A percentile compares a stretch with the other conserved stretches of the same genome.
phyloP scores from a whole-genome alignment of 1,284 basidiomycete genomes.

The Fomitopsis pinicola region DNA sequence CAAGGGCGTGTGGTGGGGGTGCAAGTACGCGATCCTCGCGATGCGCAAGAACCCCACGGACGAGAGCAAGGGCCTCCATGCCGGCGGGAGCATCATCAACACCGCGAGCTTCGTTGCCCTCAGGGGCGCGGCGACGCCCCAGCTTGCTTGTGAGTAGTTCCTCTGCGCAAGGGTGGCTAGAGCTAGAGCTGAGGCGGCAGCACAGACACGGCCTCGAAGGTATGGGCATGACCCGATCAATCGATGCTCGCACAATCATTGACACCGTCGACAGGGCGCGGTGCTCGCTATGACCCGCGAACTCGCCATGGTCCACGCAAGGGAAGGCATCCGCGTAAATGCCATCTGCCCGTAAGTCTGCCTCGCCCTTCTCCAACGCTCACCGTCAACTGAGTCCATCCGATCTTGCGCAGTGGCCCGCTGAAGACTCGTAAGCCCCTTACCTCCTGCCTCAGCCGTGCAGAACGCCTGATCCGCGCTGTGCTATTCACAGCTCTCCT shows the following conservation, averaged over 20 bases:
- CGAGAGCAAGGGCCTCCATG: slow-evolving; percentile 71
- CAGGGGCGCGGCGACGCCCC: slow-evolving; percentile 93
- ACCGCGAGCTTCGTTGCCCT: slow-evolving; percentile 94
- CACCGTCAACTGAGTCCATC: neutral
- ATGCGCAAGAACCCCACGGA: slow-evolving; percentile 92
- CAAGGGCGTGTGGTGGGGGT: slow-evolving; percentile 99
- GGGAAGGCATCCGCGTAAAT: slow-evolving; percentile 94
- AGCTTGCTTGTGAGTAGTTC: slow-evolving; percentile 79
- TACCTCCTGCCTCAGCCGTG: neutral
- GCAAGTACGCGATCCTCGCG: slow-evolving; percentile 93
- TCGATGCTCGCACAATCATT: neutral
- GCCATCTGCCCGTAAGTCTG: slow-evolving; percentile 86
- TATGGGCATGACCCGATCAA: slow-evolving; percentile 21
- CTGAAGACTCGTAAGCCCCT: slow-evolving; percentile 77
- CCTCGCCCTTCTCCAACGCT: neutral
- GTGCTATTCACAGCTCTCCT: slow-evolving; percentile 64
- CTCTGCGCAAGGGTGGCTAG: neutral
- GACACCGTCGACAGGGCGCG: slow-evolving; percentile 61
- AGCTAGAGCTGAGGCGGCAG: neutral
- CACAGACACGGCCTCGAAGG: slow-evolving; percentile 82
- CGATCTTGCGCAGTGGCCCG: slow-evolving; percentile 60
- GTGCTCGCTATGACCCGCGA: slow-evolving; percentile 98
- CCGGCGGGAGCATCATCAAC: slow-evolving; percentile 95
- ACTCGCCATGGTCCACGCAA: slow-evolving; percentile 94
- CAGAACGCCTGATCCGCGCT: neutral